phyloP scores from a whole-genome alignment of 2,329 filamentous ascomycete genomes.

The Epicoccum nigrum region DNA sequence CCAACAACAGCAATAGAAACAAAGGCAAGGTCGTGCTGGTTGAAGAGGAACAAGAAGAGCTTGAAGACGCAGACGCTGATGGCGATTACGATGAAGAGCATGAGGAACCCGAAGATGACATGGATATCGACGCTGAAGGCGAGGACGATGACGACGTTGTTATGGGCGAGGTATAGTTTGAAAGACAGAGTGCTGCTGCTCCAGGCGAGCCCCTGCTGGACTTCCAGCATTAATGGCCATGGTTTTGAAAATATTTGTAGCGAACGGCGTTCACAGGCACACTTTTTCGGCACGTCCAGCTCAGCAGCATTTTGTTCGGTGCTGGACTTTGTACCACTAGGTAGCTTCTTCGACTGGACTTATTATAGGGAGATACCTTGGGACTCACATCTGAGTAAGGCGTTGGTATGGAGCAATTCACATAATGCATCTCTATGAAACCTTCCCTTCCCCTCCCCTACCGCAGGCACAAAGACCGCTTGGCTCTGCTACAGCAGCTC shows the following conservation, averaged over 20 bases:
- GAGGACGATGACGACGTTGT: slow-evolving; percentile 40
- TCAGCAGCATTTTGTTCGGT: background rate
- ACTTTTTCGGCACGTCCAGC: background rate
- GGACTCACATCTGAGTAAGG: slow-evolving; percentile 17
- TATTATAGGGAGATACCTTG: slow-evolving; percentile 33
- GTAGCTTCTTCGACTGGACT: slow-evolving; percentile 14
- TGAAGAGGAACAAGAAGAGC: slow-evolving; percentile 42
- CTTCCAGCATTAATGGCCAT: background rate
- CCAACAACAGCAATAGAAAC: slow-evolving; percentile 29
- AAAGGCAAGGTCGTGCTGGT: slow-evolving; percentile 35
- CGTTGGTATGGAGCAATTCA: slow-evolving; percentile 7
- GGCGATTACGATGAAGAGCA: slow-evolving; percentile 31
- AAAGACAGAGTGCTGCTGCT: background rate
- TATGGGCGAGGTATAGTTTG: slow-evolving; percentile 30
- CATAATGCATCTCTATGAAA: slow-evolving; percentile 1
- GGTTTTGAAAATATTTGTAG: slow-evolving; percentile 9
- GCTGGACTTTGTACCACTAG: slow-evolving; percentile 8
- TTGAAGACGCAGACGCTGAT: slow-evolving; percentile 37
- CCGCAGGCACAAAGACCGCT: no score
- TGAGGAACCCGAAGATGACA: slow-evolving; percentile 22
- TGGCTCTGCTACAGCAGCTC: no score
- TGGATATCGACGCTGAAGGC: slow-evolving; percentile 35
- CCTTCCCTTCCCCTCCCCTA: no score
- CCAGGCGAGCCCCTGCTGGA: background rate
- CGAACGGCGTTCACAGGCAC: slow-evolving; percentile 8